phyloP scores from a whole-genome alignment of 768 basidiomycete species.

The Serpula lacrymans region DNA sequence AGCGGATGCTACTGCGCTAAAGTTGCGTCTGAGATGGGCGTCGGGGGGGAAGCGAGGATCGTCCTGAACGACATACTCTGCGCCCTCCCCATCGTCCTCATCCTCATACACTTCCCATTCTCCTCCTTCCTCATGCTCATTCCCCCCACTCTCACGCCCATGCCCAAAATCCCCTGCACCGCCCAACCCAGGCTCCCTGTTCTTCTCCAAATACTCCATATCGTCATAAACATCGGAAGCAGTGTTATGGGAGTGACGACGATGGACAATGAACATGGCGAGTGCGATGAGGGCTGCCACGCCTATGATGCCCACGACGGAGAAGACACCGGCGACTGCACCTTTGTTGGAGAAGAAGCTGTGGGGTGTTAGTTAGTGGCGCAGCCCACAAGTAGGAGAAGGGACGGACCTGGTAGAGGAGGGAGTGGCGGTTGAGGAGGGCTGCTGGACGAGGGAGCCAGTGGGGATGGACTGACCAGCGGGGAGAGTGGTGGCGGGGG shows the following conservation, averaged over 20 bases:
- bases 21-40: no score
- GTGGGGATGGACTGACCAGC: background rate
- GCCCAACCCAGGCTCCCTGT: constrained; percentile 2
- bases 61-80: no score
- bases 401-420: constrained; percentile 21
- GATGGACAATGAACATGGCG: constrained; percentile 25
- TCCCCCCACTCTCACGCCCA: no score
- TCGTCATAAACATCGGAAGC: constrained; percentile 24
- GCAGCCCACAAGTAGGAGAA: no score
- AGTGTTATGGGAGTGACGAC: constrained; percentile 18
- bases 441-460: background rate
- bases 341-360: constrained; percentile 48
- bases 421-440: background rate
- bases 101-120: no score
- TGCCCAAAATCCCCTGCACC: no score
- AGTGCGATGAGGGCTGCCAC: constrained; percentile 28
- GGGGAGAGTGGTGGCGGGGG: background rate
- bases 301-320: constrained; percentile 35
- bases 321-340: constrained; percentile 45
- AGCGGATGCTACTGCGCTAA: no score
- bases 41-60: no score
- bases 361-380: background rate
- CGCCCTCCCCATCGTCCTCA: no score
- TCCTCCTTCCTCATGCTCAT: no score
- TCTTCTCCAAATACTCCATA: constrained; percentile 25